Evolutionary conservation across 768 basidiomycete genomes (phyloP), one percentile per base, ranked within the genome.

Genomic region (Pleurotus ostreatus): DNA sequence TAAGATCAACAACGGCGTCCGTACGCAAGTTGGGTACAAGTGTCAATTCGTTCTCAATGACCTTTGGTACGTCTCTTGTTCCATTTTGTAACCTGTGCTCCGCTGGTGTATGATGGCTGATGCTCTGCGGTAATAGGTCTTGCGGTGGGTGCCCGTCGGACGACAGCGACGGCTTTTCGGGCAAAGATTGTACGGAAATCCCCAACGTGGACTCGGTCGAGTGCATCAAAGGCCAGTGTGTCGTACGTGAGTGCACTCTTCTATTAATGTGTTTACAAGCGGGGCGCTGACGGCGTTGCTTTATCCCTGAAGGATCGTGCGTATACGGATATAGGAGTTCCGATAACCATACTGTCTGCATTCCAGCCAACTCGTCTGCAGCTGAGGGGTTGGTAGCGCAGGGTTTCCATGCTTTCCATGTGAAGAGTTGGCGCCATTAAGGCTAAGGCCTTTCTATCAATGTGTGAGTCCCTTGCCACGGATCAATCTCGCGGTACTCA

Each of bases 171-270:
- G 55, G 54, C 15, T 69, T 63, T n/a, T 67, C 66, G 6, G 77
- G 77, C 1, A 60, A 74, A 40, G 77, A 78, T 62, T 80, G 78
- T 64, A 76, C 74, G 49, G 63, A 66, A 8, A 77, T 78, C 57
- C 70, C 74, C n/a, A 63, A 73, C 48, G 74, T 74, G n/a, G 68
- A 71, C 49, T 55, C 65, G 6, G 74, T 78, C 18, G 59, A 63
- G 9, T 78, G 77, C 63, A 56, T 60, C 5, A 58, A 59, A 6
- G 71, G 74, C 11, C 43, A 60, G 34, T 80, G 77, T 58, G 38
- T 70, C 22, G 72, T 78, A 47, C 66, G 75, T 75, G 63, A 63
- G 66, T 69, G 13, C 5, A 22, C 22, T 2, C 7, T 11, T 47
- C 22, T 22, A 47, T 25, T 3, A 3, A 6, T 11, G 46, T 6